Evolutionary conservation across 805 yeast genomes (phyloP), one percentile per base, ranked within the genome.

Genomic region (Hanseniaspora lindneri): DNA sequence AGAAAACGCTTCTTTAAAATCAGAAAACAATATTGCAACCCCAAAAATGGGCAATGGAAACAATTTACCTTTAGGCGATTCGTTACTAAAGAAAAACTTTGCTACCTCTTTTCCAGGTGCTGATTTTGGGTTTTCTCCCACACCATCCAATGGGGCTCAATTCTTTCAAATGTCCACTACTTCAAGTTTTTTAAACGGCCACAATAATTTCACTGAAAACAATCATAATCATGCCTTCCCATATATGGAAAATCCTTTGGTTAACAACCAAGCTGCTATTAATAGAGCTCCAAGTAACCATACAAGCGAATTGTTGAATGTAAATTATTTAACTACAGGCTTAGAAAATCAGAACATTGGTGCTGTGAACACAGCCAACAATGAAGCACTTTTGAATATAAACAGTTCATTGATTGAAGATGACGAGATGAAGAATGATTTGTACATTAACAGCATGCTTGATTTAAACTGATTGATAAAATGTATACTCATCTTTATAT

Each of bases 401-500:
- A 37, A 37, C 17, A 10, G 25, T 23, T n/a, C 30, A 3, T 37
- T 37, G 16, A 37, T 37, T 11, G 49, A 46, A 7, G 49, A 39
- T 13, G 43, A 37, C 5, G 47, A 46, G 3, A 46, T 46, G 42
- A 46, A 46, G 11, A 37, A 46, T 17, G 41, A 41, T 13, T n/a
- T 46, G 16, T 46, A 46, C 33, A 46, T 46, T 5, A 33, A 46
- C 39, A 46, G 49, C n/a, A 39, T 46, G 29, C 35, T 46, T 20
- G 49, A 46, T 39, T 32, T 46, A 19, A 27, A 32, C 9, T 42
- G 34, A 35, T 27, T 9, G 30, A 27, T 27, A 9, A 27, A 13
- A 27, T 13, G 30, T 9, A 27, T 27, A n/a, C n/a, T n/a, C n/a
- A n/a, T n/a, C n/a, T 13, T 30, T 30, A 30, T 30, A 30, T 30